phyloP scores from a whole-genome alignment of 1,139 yeast species.

The Debaryomycetaceae sp. region DNA sequence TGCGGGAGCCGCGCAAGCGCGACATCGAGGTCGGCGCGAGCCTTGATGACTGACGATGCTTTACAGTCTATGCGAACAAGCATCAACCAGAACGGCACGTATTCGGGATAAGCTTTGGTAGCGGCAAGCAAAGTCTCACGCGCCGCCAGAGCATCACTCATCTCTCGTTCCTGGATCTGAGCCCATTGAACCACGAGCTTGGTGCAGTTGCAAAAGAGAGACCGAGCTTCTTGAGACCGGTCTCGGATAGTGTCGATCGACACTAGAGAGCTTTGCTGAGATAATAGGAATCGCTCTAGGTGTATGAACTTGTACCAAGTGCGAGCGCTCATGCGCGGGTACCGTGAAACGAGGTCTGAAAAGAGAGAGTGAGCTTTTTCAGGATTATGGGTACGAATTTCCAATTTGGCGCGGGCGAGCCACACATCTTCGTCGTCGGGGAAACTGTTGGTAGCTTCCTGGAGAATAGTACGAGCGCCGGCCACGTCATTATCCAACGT shows the following conservation, averaged over 20 bases:
- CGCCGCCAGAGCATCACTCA: slow-evolving; percentile 25
- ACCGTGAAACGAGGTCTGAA: slow-evolving; percentile 21
- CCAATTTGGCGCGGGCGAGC: slow-evolving; percentile 63
- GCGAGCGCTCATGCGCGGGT: slow-evolving; percentile 29
- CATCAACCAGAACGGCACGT: slow-evolving; percentile 43
- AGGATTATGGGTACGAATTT: slow-evolving; percentile 27
- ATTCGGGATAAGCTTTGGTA: slow-evolving; percentile 33
- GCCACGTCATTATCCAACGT: slow-evolving; percentile 30
- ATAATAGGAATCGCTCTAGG: slow-evolving; percentile 30
- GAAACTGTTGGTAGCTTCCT: slow-evolving; percentile 28
- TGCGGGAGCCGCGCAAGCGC: slow-evolving; percentile 47
- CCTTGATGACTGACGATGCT: slow-evolving; percentile 37
- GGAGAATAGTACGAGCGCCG: slow-evolving; percentile 44
- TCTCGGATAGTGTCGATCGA: slow-evolving; percentile 18
- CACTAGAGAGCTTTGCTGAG: slow-evolving; percentile 1
- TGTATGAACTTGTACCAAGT: slow-evolving; percentile 59
- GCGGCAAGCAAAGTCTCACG: slow-evolving; percentile 40
- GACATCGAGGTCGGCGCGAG: slow-evolving; percentile 64
- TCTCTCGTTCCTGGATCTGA: slow-evolving; percentile 32
- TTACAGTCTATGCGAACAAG: slow-evolving; percentile 41
- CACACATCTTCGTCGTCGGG: slow-evolving; percentile 48
- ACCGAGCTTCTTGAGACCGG: slow-evolving; percentile 34
- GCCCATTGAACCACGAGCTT: slow-evolving; percentile 51
- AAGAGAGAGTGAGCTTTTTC: slow-evolving; percentile 35
- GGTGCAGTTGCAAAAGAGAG: slow-evolving; percentile 31